Conservation (phyloP, 768 basidiomycete species). For the Tylopilus sp. region DNA sequence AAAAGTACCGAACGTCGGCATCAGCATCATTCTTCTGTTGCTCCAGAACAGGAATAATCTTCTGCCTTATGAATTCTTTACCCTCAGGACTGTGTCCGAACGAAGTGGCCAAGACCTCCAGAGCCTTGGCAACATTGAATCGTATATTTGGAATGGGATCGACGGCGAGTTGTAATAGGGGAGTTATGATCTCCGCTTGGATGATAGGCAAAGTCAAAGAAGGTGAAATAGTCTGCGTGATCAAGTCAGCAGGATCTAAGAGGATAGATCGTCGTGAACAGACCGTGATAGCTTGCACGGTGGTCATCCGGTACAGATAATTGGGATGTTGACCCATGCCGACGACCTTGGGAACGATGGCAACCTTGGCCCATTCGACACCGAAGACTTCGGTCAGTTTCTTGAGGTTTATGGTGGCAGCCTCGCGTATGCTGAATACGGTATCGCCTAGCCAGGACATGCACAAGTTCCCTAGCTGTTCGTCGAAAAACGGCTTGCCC, state of each 20-base stretch:
- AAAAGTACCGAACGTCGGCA: constrained; percentile 96
- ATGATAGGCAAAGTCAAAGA: constrained; percentile 83
- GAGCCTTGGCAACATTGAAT: constrained; percentile 95
- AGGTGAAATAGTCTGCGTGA: constrained; percentile 86
- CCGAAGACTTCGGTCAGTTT: constrained; percentile 98
- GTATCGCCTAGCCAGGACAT: constrained; percentile 99
- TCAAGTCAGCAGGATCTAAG: constrained; percentile 4
- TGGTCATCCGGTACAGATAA: constrained; percentile 97
- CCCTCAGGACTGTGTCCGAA: constrained; percentile 68
- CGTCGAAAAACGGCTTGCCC: constrained; percentile 95
- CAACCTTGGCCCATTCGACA: constrained; percentile 91
- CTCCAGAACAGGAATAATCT: constrained; percentile 79
- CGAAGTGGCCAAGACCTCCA: constrained; percentile 81
- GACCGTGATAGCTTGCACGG: constrained; percentile 97
- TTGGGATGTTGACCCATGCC: constrained; percentile 97
- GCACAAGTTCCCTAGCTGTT: constrained; percentile 93
- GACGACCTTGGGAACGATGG: constrained; percentile 96
- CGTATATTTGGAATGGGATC: constrained; percentile 99
- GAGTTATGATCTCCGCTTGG: constrained; percentile 77
- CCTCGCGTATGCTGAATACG: constrained; percentile 96
- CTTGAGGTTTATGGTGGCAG: constrained; percentile 95
- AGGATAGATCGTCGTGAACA: constrained; percentile 23
- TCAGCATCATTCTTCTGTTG: constrained; percentile 85
- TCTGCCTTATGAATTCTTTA: constrained; percentile 65
- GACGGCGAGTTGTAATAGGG: constrained; percentile 74